phyloP scores from a whole-genome alignment of 345 rosid genomes.

The sweet orange (Citrus sinensis) region DNA sequence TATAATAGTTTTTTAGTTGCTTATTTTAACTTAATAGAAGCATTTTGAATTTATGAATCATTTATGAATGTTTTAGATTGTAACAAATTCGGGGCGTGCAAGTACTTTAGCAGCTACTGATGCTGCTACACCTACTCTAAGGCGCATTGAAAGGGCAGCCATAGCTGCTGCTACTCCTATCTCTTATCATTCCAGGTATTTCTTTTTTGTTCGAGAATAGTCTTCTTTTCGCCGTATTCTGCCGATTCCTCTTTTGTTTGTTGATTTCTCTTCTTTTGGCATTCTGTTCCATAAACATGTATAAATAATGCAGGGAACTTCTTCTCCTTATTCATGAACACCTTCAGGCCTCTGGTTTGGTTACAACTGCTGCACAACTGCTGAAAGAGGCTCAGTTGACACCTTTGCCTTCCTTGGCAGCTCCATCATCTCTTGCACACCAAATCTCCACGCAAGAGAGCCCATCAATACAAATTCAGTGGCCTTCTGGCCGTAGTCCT shows the following conservation, averaged over 20 bases:
- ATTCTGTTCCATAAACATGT: conserved; percentile 7
- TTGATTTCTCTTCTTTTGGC: not conserved
- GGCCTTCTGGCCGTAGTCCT: conserved; percentile 82
- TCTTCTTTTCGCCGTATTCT: not conserved
- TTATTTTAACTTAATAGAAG: not conserved
- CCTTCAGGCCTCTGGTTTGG: conserved; percentile 89
- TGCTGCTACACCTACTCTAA: conserved; percentile 96
- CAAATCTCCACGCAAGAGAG: conserved; percentile 58
- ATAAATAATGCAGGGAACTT: conserved; percentile 64
- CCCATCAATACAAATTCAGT: conserved; percentile 54
- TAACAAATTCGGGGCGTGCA: conserved; percentile 94
- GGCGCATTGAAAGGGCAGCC: conserved; percentile 99
- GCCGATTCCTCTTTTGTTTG: not conserved
- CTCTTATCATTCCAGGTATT: conserved; percentile 74
- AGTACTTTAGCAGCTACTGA: conserved; percentile 92
- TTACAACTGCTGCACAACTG: conserved; percentile 56
- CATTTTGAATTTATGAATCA: not conserved
- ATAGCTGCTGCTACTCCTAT: conserved; percentile 99
- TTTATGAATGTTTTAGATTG: conserved; percentile 57
- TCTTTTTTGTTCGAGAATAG: not conserved
- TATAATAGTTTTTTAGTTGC: not conserved
- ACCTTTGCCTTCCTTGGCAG: conserved; percentile 69
- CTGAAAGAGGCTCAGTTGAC: conserved; percentile 89
- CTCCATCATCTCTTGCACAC: conserved; percentile 61
- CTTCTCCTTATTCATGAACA: conserved; percentile 93